Evolutionary conservation across 1,284 basidiomycete species (phyloP), one percentile per base, ranked within the genome.

Genomic region (Heterobasidion parviporum): DNA sequence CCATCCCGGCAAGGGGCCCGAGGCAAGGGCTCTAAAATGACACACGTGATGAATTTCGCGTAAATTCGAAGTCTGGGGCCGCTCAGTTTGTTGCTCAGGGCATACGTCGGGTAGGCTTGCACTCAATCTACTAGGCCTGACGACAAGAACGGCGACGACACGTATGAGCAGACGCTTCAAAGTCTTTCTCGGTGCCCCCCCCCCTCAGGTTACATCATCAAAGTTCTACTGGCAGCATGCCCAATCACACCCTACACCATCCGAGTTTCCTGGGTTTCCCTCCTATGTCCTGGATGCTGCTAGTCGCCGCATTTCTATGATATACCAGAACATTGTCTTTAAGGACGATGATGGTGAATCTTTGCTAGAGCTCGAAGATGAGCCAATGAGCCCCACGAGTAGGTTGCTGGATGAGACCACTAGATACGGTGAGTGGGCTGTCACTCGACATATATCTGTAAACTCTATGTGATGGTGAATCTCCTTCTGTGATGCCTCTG

Each of bases 311-410:
- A 82, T 89, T 43, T 88, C 87, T 1, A 57, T 77, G 47, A 67
- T 87, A 20, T 89, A 88, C 62, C 71, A 81, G 61, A 85, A 87
- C 56, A 74, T 81, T 32, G 83, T 87, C 15, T 87, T 88, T 59
- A 68, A 75, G 41, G 74, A 80, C 12, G 64, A 58, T 44, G 61
- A 63, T 8, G 61, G 58, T 14, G 58, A 60, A 51, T 56, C 55
- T 16, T 57, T 64, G 16, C 15, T 32, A 5, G 54, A 49, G 14
- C 52, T 55, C 16, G 51, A 49, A 26, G 48, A 46, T n/a, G 14
- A 36, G 48, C 26, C 26, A 16, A 51, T 53, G 49, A 54, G 43
- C 6, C 10, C 6, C 41, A 8, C 36, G 33, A 20, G 26, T 26
- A 26, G 26, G 26, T 26, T 26, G 26, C 26, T 26, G 26, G 26